Evolutionary conservation across 2,329 filamentous ascomycete genomes (phyloP), one percentile per base, ranked within the genome.

Genomic region (Arthrinium puccinioides): DNA sequence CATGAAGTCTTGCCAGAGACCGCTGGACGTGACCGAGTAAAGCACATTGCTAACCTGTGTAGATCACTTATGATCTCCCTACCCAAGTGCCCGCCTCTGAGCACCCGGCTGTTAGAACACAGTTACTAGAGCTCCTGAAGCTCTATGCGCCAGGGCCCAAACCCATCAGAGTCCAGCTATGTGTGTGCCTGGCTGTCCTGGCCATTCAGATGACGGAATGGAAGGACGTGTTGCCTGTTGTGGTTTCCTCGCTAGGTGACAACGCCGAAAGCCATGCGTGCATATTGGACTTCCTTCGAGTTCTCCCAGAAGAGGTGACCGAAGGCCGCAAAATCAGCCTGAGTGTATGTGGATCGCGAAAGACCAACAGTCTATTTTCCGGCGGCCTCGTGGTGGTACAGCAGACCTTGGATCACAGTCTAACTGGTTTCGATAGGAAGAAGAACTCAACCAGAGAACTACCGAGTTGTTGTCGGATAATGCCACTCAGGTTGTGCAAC

Each of bases 271-370:
- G 84, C 59, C 79, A 92, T 53, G 79, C 88, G 47, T 92, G 85
- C 61, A 84, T 97, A 54, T 73, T 98, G 56, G 92, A 98, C 63
- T 98, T 98, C 63, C 74, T 98, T 48, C 88, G 87, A 62, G 89
- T 98, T 54, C 80, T 98, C 48, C 92, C 92, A 39, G 92, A 98
- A 72, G 92, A 98, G 75, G 92, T 98, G 57, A 97, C 87, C 52
- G 90, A 98, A 74, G 92, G 92, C 68, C 87, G 92, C 67, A 98
- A 97, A 72, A 96, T 98, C 75, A 95, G 88, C 74, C 76, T 98
- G 68, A 89, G 87, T 79, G 89, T 95, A 92, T 71, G 87, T 90
- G 76, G 80, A 83, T 70, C 71, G 69, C 70, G 61, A 66, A 55
- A 59, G 59, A 66, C 61, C 68, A 64, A 62, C 65, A 60, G 64